Base-by-base conservation (phyloP, 108 stramenopile genomes). In the Nitzschia inconspicua region DNA sequence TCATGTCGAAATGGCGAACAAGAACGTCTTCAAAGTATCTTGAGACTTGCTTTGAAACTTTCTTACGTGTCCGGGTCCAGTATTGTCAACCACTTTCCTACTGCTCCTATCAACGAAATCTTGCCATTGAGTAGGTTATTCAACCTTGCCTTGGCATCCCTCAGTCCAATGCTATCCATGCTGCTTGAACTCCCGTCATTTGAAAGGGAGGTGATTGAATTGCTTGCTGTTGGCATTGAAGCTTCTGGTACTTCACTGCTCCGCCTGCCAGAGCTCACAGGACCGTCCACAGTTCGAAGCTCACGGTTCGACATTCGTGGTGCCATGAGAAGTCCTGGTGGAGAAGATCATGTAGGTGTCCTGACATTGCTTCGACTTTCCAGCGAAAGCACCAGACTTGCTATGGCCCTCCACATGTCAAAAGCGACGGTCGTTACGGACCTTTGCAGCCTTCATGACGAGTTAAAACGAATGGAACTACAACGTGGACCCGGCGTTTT, bases 291-390 rank as follows among this genome's bases (percentile, higher is more conserved):
- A 3, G 78, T 93, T 3, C 41, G 70, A n/a, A 54, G 48, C 26
- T 71, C 82, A n/a, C 64, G 73, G 7, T 88, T 77, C 63, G 91
- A 93, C 56, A 88, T 89, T 31, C 72, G 79, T 32, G 91, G 91
- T 3, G 79, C 91, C 2, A 85, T 89, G 82, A 37, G 91, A 24
- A 85, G 83, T 10, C 85, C 91, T 4, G 91, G 91, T 30, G 88
- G 88, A 19, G 84, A 89, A 56, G 82, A 83, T 64, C 77, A 84
- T 65, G 62, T 84, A 35, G 91, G 88, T 11, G 74, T 77, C 54
- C 68, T 93, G 29, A 76, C 78, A 7, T 53, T 93, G 47, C 78
- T 89, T 76, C 61, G 91, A 4, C 41, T 93, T 4, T 67, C 75
- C 7, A 52, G 56, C 14, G 86, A 89, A 52, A 85, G 82, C 37